A percentile compares a stretch with the other conserved stretches of the same genome.
Conservation (phyloP, 495 filamentous ascomycete genomes). For the Hyaloscypha finlandica region DNA sequence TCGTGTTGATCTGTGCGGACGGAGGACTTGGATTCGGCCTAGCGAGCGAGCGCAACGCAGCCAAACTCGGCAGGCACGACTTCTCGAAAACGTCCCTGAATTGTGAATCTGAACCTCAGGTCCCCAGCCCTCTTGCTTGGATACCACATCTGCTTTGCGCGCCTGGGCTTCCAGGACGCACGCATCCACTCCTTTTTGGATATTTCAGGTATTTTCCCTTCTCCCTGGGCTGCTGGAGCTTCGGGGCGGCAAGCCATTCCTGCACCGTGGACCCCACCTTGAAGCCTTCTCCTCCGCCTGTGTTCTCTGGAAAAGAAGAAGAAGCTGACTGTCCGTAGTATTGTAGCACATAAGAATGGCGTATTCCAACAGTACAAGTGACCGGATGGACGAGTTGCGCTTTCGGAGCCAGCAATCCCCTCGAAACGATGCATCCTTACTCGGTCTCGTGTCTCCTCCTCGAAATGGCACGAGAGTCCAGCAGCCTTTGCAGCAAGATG, state of each 20-base stretch:
- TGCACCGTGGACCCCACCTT: conserved; percentile 29
- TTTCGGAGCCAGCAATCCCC: conserved; percentile 75
- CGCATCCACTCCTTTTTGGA: conserved; percentile 18
- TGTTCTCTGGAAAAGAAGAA: background rate
- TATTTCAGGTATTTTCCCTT: conserved; percentile 20
- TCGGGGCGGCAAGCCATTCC: background rate
- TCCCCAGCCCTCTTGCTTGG: background rate
- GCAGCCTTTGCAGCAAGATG: conserved; percentile 58
- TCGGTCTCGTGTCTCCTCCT: conserved; percentile 68
- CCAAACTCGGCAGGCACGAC: background rate
- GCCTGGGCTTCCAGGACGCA: conserved; percentile 29
- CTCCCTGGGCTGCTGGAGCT: background rate
- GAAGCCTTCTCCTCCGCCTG: conserved; percentile 13
- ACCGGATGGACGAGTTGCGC: conserved; percentile 74
- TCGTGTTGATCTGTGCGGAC: conserved; percentile 19
- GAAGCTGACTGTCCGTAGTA: conserved; percentile 23
- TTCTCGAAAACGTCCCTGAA: too few relatives aligned
- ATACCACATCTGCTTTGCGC: conserved; percentile 26
- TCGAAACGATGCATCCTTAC: conserved; percentile 64
- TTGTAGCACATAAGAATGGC: conserved; percentile 51
- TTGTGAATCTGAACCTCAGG: too few relatives aligned
- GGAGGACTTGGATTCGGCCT: conserved; percentile 13
- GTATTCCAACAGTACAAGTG: conserved; percentile 64
- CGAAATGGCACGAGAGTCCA: conserved; percentile 61
- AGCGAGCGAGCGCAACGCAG: background rate